phyloP scores from a whole-genome alignment of 2,329 filamentous ascomycete species.

The Teratosphaeriaceae sp. region DNA sequence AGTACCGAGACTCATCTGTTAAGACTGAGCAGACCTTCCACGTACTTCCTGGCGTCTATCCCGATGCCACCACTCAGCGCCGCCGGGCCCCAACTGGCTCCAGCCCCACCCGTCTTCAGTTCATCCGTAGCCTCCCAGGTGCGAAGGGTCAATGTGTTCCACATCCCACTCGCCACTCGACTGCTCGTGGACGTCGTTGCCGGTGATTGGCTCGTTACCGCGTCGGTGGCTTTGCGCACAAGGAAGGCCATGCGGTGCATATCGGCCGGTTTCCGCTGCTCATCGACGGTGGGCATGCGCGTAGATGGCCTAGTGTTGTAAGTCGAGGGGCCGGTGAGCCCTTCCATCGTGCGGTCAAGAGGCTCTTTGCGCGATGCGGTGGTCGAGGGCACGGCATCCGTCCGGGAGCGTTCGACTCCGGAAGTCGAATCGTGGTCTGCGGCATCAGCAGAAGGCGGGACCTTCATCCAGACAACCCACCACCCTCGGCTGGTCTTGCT shows the following conservation, averaged over 20 bases:
- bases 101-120: conserved; percentile 15
- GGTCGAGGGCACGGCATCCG: not conserved
- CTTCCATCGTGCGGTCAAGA: not conserved
- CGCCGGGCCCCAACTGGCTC: conserved; percentile 31
- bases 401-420: not conserved
- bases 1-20: conserved; percentile 39
- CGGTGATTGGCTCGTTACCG: conserved; percentile 8
- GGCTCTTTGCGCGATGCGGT: not conserved
- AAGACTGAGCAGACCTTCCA: conserved; percentile 64
- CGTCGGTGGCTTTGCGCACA: conserved; percentile 28
- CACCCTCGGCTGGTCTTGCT: conserved; percentile 58
- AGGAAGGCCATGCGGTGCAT: conserved; percentile 36
- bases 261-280: not conserved
- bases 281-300: not conserved
- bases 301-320: not conserved
- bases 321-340: not conserved
- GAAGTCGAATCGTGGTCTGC: conserved; percentile 3
- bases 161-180: conserved; percentile 25
- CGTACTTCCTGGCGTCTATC: conserved; percentile 67
- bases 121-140: conserved; percentile 10
- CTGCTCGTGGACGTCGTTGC: conserved; percentile 9
- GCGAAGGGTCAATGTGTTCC: conserved; percentile 17
- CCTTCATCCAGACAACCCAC: conserved; percentile 61
- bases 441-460: conserved; percentile 29
- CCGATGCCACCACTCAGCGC: conserved; percentile 66